Conservation (phyloP, 305 asterid genomes). For the Withania somnifera region DNA sequence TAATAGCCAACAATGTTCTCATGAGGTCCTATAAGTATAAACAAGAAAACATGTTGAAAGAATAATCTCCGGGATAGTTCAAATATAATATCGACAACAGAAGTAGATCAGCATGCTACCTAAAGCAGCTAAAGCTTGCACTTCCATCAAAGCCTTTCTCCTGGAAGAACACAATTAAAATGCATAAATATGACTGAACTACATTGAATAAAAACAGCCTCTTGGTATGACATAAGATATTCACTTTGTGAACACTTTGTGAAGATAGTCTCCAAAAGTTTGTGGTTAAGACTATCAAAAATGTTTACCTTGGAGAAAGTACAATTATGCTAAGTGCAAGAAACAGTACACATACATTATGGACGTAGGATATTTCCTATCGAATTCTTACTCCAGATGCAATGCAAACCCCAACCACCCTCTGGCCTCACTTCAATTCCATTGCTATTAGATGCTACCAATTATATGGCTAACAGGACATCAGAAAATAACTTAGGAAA, state of each 20-base stretch:
- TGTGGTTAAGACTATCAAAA: background rate
- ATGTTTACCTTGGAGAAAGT: background rate
- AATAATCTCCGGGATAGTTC: background rate
- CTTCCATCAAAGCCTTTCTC: conserved; percentile 94
- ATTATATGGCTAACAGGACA: background rate
- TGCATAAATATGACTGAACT: conserved; percentile 1
- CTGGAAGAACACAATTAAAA: conserved; percentile 26
- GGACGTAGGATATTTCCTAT: background rate
- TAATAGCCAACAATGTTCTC: conserved; percentile 70
- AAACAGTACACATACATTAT: background rate
- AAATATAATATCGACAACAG: background rate
- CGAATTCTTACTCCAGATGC: background rate
- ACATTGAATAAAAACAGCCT: background rate
- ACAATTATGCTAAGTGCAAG: background rate
- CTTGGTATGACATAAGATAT: background rate
- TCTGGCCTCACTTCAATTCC: background rate
- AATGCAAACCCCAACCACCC: background rate
- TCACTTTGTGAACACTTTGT: background rate
- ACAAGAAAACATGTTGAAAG: background rate
- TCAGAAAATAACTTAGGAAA: background rate
- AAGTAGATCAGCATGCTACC: conserved; percentile 23
- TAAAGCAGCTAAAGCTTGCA: conserved; percentile 90
- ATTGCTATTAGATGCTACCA: background rate
- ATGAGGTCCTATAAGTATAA: conserved; percentile 51
- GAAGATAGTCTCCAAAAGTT: background rate